These are phyloP conservation scores for Candida insectorum DNA, from an alignment of 805 yeast genomes.

Conservation along the genomic window DNA sequence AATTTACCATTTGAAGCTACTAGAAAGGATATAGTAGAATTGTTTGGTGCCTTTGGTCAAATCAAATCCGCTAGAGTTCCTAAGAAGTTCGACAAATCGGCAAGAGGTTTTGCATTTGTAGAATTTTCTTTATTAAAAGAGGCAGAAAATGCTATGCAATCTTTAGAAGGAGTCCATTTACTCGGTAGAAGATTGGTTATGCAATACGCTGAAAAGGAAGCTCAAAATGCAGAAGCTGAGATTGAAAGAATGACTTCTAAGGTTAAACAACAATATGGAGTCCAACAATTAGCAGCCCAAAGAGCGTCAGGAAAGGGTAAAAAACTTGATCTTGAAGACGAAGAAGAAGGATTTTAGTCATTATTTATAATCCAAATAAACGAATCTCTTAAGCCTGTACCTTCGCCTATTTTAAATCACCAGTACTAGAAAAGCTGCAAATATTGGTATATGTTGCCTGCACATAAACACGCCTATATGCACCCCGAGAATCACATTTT, in stretches of 20 bases:
- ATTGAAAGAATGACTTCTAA: conserved; percentile 86
- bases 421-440: too few relatives aligned
- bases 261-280: conserved; percentile 77
- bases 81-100: conserved; percentile 88
- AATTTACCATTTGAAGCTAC: conserved; percentile 96
- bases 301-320: conserved; percentile 72
- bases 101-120: conserved; percentile 97
- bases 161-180: conserved; percentile 92
- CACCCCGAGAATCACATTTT: too few relatives aligned
- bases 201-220: conserved; percentile 84
- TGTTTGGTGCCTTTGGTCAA: conserved; percentile 93
- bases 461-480: too few relatives aligned
- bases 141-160: conserved; percentile 92
- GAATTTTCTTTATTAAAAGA: conserved; percentile 83
- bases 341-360: conserved; percentile 18
- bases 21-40: conserved; percentile 85
- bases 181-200: conserved; percentile 91
- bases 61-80: conserved; percentile 94
- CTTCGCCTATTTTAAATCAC: too few relatives aligned
- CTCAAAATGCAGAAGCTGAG: conserved; percentile 83
- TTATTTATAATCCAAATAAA: too few relatives aligned
- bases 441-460: too few relatives aligned
- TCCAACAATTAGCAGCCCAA: conserved; percentile 67
- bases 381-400: too few relatives aligned
- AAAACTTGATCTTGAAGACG: conserved; percentile 60